These are phyloP conservation scores for Styphnolobium japonicum DNA, from an alignment of 306 rosid genomes.

Conservation along the genomic window DNA sequence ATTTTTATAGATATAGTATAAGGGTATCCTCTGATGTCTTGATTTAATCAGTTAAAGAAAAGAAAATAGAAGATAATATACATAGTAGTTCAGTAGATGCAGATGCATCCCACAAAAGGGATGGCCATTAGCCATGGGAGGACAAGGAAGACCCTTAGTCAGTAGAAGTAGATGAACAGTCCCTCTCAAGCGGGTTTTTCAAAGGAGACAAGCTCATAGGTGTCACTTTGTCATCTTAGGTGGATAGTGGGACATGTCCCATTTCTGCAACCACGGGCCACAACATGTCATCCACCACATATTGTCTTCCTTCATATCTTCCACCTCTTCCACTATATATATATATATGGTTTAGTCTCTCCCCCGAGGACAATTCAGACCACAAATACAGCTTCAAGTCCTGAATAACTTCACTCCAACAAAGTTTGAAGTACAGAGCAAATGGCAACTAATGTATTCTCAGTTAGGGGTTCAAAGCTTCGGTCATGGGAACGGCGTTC, in stretches of 20 bases:
- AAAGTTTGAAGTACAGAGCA: background rate
- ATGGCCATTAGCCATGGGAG: conserved; percentile 9
- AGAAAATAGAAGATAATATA: background rate
- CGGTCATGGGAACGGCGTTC: conserved; percentile 66
- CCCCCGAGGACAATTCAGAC: conserved; percentile 9
- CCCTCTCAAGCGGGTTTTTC: conserved; percentile 48
- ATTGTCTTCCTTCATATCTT: conserved; percentile 38
- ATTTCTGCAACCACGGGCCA: conserved; percentile 42
- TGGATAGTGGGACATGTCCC: conserved; percentile 32
- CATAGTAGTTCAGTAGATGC: conserved; percentile 26
- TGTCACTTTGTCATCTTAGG: conserved; percentile 41
- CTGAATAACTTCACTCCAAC: background rate
- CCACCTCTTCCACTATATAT: conserved; percentile 11
- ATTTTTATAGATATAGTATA: conserved; percentile 2
- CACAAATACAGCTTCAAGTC: conserved; percentile 8
- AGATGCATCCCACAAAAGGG: conserved; percentile 18
- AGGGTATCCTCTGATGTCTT: conserved; percentile 1
- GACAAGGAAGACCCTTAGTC: conserved; percentile 44
- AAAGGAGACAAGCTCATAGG: conserved; percentile 42
- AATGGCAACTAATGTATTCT: conserved; percentile 51
- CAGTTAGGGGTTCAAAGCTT: conserved; percentile 55
- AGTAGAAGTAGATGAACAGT: conserved; percentile 51
- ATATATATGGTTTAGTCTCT: background rate
- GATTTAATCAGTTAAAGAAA: background rate
- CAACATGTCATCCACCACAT: conserved; percentile 63